Percentiles rank a stretch among this genome's conserved stretches.
Conservation (phyloP, 768 basidiomycete genomes). For the button mushroom (Agaricus bisporus) region DNA sequence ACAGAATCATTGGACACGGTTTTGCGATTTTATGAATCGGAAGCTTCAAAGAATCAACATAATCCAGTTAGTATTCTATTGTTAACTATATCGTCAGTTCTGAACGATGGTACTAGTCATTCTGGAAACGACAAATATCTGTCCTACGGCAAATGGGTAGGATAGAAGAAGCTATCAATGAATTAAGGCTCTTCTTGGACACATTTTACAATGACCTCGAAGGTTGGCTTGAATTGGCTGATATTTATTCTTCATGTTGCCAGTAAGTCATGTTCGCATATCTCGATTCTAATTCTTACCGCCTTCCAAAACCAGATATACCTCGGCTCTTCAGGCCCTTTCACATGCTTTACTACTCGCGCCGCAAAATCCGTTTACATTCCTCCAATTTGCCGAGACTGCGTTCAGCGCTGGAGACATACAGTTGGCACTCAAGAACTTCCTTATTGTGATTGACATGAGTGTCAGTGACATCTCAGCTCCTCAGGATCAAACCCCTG, state of each 20-base stretch:
- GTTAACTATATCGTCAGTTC: background rate
- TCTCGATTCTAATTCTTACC: too few relatives aligned
- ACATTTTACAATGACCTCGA: conserved; percentile 86
- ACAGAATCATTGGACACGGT: conserved; percentile 50
- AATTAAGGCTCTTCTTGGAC: conserved; percentile 71
- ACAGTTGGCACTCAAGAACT: conserved; percentile 72
- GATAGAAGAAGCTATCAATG: conserved; percentile 59
- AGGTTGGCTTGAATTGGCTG: conserved; percentile 83
- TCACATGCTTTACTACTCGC: conserved; percentile 78
- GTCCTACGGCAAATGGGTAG: conserved; percentile 59
- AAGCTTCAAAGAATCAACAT: conserved; percentile 59
- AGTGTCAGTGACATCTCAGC: conserved; percentile 47
- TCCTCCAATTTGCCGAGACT: conserved; percentile 83
- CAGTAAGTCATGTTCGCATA: conserved; percentile 43
- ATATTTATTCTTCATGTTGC: conserved; percentile 68
- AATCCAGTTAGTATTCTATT: conserved; percentile 51
- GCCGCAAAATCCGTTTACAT: conserved; percentile 82
- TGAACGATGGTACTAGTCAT: conserved; percentile 32
- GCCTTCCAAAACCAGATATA: conserved; percentile 44
- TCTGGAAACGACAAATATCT: conserved; percentile 80
- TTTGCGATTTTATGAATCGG: conserved; percentile 57
- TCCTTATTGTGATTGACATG: conserved; percentile 77
- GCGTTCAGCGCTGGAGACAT: conserved; percentile 77
- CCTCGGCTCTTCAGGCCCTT: conserved; percentile 63
- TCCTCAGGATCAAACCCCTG: conserved; percentile 33